Evolutionary conservation across 768 basidiomycete genomes (phyloP).

Genomic region (Tricholoma terreum): DNA sequence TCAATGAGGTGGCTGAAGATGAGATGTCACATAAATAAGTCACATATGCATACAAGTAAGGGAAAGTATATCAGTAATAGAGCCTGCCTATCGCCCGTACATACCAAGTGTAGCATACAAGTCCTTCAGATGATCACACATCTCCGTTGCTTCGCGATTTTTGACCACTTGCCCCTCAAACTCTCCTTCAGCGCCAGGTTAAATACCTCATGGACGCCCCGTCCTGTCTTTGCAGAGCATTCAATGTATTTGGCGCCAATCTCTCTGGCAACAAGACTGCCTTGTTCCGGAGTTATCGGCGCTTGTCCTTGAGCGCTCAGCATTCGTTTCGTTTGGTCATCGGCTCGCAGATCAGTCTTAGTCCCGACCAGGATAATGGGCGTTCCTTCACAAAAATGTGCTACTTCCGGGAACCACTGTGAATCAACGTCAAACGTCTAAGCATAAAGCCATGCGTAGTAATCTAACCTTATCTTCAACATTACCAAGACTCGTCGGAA

Average conservation of each 20-base stretch:
- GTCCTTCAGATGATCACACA: conserved; percentile 59
- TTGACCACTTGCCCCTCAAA: conserved; percentile 75
- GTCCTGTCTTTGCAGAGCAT: conserved; percentile 91
- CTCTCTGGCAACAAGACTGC: conserved; percentile 80
- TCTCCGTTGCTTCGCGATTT: conserved; percentile 63
- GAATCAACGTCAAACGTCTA: conserved; percentile 3
- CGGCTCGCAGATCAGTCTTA: conserved; percentile 86
- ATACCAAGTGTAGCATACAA: conserved; percentile 13
- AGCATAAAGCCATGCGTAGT: background rate
- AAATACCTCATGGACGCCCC: conserved; percentile 91
- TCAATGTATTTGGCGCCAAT: conserved; percentile 94
- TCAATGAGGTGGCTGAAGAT: background rate
- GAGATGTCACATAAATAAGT: conserved; percentile 4
- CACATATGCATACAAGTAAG: conserved; percentile 4
- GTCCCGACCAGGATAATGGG: conserved; percentile 91
- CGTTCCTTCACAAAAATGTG: conserved; percentile 87
- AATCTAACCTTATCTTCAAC: conserved; percentile 79
- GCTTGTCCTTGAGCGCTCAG: conserved; percentile 83
- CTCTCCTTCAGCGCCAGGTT: conserved; percentile 85
- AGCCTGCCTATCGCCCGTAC: conserved; percentile 17
- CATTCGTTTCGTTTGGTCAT: conserved; percentile 84
- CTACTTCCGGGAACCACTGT: conserved; percentile 92
- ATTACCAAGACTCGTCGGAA: conserved; percentile 86
- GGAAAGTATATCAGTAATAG: conserved; percentile 19
- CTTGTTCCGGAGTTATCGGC: conserved; percentile 82